Conservation (phyloP, 2,329 filamentous ascomycete species). For the Xylaria sp. region DNA sequence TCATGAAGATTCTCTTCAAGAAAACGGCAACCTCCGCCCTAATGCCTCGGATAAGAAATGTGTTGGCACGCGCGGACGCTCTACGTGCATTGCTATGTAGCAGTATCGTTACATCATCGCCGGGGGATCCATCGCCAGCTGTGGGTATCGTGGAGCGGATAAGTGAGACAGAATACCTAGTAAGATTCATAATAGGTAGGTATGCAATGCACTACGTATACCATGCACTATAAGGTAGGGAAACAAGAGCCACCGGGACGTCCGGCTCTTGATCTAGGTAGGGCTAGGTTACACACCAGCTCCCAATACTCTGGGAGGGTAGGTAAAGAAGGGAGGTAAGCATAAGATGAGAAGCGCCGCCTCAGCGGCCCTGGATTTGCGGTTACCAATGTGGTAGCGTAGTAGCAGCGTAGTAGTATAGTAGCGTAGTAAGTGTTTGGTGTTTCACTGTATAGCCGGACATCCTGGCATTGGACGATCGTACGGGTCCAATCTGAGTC, state of each 20-base stretch:
- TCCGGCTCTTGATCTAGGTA: background rate
- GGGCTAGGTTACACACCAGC: background rate
- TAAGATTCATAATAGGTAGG: background rate
- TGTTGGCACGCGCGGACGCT: background rate
- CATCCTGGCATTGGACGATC: background rate
- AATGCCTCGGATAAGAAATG: background rate
- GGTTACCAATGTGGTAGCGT: background rate
- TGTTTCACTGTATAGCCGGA: background rate
- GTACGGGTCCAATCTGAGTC: background rate
- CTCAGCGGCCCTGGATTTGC: slow-evolving; percentile 9
- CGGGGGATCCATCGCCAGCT: slow-evolving; percentile 4
- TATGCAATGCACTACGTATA: background rate
- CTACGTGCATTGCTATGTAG: background rate
- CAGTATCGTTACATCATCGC: slow-evolving; percentile 6
- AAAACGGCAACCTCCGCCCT: background rate
- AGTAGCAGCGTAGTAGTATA: background rate
- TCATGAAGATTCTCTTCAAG: background rate
- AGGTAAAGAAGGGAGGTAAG: background rate
- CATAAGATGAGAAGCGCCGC: background rate
- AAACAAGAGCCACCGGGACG: background rate
- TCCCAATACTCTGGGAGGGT: slow-evolving; percentile 19
- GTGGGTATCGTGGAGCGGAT: background rate
- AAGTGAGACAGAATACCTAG: background rate
- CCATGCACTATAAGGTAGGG: background rate
- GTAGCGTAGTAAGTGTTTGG: background rate